Evolutionary conservation across 2,329 filamentous ascomycete genomes (phyloP), one percentile per base, ranked within the genome.

Genomic region (Penicillium frequentans): DNA sequence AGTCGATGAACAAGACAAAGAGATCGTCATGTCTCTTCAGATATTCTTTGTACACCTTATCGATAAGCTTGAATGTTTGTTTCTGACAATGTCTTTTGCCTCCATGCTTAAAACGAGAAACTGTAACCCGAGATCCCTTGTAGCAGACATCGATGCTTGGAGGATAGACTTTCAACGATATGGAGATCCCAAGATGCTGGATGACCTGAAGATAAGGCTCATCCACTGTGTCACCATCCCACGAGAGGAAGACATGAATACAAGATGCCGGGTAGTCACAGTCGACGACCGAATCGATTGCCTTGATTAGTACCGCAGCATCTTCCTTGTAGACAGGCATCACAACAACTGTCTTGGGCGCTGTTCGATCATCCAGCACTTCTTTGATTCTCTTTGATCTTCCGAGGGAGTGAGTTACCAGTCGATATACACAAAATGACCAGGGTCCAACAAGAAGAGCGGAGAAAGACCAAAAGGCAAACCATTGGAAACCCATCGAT

Each of bases 251-350:
- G 29, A 97, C 88, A 72, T 98, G 95, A 56, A 97, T 89, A 73
- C 93, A 97, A 1, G 90, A 89, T 5, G 91, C 85, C 1, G 95
- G 93, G 63, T 98, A 98, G 67, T 97, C 93, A 75, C 91, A 96
- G 66, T 93, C 90, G 51, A 96, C 91, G 33, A 98, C 88, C 0
- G 93, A 97, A 75, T 97, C 88, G 65, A 97, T 83, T 5, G 93
- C 95, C 47, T 89, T 90, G 54, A 97, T 81, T 47, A 98, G 82
- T 13, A 96, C 83, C 0, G 90, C 89, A 0, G 91, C 90, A 29
- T 92, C 87, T 71, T 98, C 95, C 70, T 95, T 91, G 79, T 96
- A 98, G 70, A 93, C 96, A 5, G 93, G 95, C 92, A 98, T 97
- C 57, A 98, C 89, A 58, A 98, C 90, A 61, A 97, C 91, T 16